Conservation (phyloP, 768 basidiomycete species). For the Lactarius akahatsu region DNA sequence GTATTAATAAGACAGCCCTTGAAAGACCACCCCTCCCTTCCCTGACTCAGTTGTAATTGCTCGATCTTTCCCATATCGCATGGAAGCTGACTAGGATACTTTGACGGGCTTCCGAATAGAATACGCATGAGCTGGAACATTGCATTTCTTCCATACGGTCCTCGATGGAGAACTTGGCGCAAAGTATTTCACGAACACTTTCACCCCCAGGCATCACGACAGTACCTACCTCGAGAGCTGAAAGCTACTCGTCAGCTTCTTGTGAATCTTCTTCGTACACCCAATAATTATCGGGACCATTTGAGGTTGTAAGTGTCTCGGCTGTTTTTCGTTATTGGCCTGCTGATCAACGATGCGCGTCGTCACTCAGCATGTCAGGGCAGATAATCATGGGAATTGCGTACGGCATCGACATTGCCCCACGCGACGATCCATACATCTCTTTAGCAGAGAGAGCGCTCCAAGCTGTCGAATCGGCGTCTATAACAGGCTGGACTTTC, state of each 20-base stretch:
- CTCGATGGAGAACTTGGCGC: slow-evolving; percentile 11
- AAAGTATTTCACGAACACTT: slow-evolving; percentile 21
- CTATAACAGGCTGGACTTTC: slow-evolving; percentile 28
- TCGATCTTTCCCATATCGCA: too few relatives aligned
- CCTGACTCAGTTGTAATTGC: too few relatives aligned
- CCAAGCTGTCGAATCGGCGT: slow-evolving; percentile 29
- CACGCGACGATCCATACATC: slow-evolving; percentile 14
- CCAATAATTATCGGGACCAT: slow-evolving; percentile 3
- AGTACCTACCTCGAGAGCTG: slow-evolving; percentile 8
- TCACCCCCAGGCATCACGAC: not conserved
- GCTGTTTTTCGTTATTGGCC: too few relatives aligned
- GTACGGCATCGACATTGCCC: slow-evolving; percentile 29
- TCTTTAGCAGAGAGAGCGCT: slow-evolving; percentile 16
- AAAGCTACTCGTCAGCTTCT: not conserved
- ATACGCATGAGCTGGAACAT: too few relatives aligned
- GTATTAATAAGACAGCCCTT: too few relatives aligned
- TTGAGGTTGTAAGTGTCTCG: slow-evolving; percentile 12
- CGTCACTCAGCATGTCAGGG: slow-evolving; percentile 19
- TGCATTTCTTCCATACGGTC: slow-evolving; percentile 5
- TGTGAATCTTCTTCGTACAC: slow-evolving; percentile 13
- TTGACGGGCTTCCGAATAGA: too few relatives aligned
- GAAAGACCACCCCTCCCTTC: too few relatives aligned
- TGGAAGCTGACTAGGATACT: too few relatives aligned
- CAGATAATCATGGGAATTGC: slow-evolving; percentile 30
- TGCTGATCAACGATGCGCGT: not conserved